Evolutionary conservation across 2,329 filamentous ascomycete species (phyloP), one percentile per base, ranked within the genome.

Genomic region (Alternaria sp.): DNA sequence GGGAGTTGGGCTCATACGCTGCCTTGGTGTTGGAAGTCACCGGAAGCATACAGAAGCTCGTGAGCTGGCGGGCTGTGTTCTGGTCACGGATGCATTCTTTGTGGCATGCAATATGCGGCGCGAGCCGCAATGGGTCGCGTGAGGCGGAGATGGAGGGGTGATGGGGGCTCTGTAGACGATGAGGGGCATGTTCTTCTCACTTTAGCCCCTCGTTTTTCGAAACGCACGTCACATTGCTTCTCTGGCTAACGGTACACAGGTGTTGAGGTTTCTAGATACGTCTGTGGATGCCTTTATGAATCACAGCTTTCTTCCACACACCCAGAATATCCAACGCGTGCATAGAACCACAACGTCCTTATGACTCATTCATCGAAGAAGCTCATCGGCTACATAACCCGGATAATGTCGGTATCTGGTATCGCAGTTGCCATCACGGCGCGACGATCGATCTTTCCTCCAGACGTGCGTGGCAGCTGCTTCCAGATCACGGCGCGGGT

Each of bases 1-100:
- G 72, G 73, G 54, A 17, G 57, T 56, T 59, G 60, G 61, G 51
- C 61, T 73, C 64, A 78, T 72, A 77, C 66, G 76, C 59, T 73
- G 74, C 71, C 69, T 71, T 61, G 67, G 66, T 54, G 59, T 59
- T 59, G 32, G 51, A 68, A 57, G 65, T 72, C 69, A 73, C 74
- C 73, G 74, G 72, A 75, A 68, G 43, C 21, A 65, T 62, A 68
- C 61, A 56, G 50, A 43, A 57, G 54, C 36, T 69, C 69, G 66
- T 74, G 72, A 69, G 72, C 57, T 76, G 75, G 72, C 74, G 63
- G 43, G 30, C 46, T 57, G 45, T 50, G 47, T 51, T 50, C 23
- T 21, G 17, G 61, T 59, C 62, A 57, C 45, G 58, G 61, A 61
- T 57, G 46, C 57, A 47, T 64, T 59, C 64, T 28, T 36, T 61